Conservation (phyloP, 164 flowering plant genomes). For the Euptelea pleiosperma region DNA sequence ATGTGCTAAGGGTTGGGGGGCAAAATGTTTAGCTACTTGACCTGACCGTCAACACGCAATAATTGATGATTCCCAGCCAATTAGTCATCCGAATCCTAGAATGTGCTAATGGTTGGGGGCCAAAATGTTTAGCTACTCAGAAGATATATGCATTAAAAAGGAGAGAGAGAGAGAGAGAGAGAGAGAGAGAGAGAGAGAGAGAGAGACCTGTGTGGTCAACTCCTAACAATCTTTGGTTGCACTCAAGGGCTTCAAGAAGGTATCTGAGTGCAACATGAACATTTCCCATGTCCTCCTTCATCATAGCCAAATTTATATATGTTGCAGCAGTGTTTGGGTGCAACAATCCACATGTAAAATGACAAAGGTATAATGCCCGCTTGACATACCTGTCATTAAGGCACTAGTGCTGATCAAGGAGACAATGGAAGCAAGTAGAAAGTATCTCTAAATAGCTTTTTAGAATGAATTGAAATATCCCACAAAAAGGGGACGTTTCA, state of each 20-base stretch:
- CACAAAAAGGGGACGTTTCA: no score
- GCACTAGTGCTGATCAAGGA: neutral
- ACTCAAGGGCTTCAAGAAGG: slow-evolving; percentile 92
- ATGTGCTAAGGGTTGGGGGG: no score
- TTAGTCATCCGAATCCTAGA: no score
- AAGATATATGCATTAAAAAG: no score
- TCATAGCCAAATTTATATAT: slow-evolving; percentile 93
- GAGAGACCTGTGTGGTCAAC: slow-evolving; percentile 81
- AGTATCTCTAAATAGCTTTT: no score
- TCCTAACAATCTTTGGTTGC: slow-evolving; percentile 80
- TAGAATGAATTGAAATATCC: no score
- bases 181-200: slow-evolving; percentile 22
- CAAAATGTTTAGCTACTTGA: no score
- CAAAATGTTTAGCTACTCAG: no score
- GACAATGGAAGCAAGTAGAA: neutral
- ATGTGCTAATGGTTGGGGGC: no score
- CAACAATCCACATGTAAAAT: slow-evolving; percentile 82
- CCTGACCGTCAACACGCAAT: no score
- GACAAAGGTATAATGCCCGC: slow-evolving; percentile 81
- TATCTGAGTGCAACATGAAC: slow-evolving; percentile 87
- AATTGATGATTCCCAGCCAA: no score
- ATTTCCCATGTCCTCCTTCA: slow-evolving; percentile 97
- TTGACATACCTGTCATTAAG: slow-evolving; percentile 69
- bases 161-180: no score
- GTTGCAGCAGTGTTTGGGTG: slow-evolving; percentile 96